Percentiles rank a stretch among this genome's conserved stretches.
Conservation (phyloP, 2,329 filamentous ascomycete species). For the Alternaria gansuensis region DNA sequence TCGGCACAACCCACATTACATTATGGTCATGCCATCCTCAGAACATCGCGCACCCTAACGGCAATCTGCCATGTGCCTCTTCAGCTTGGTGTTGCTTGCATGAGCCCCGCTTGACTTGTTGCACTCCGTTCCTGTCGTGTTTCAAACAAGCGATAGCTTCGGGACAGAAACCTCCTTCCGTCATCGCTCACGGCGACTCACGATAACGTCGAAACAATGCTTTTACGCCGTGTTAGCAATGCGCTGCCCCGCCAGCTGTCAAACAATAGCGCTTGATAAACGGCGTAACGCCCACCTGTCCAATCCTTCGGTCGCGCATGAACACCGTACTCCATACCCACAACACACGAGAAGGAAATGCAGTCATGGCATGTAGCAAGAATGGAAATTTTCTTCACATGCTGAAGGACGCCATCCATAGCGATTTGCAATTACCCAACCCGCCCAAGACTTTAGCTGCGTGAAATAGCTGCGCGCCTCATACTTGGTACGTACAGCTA, state of each 20-base stretch:
- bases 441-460: neutral
- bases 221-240: conserved; percentile 9
- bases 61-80: conserved; percentile 5
- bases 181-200: conserved; percentile 12
- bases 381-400: neutral
- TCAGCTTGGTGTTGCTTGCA: conserved; percentile 11
- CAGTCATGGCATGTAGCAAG: neutral
- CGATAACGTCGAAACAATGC: conserved; percentile 19
- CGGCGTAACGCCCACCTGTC: conserved; percentile 8
- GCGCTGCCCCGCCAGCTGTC: conserved; percentile 16
- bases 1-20: conserved; percentile 1
- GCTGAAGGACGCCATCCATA: neutral
- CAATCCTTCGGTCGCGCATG: conserved; percentile 13
- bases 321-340: conserved; percentile 8
- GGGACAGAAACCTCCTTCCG: conserved; percentile 9
- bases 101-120: conserved; percentile 6
- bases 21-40: conserved; percentile 1
- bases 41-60: conserved; percentile 4
- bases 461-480: neutral
- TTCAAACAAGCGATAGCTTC: conserved; percentile 16
- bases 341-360: conserved; percentile 6
- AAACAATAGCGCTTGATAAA: conserved; percentile 17
- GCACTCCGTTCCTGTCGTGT: conserved; percentile 4
- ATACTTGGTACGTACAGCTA: neutral
- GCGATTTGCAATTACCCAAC: neutral